phyloP scores from a whole-genome alignment of 2,329 filamentous ascomycete species.

The Colletotrichum sp. region DNA sequence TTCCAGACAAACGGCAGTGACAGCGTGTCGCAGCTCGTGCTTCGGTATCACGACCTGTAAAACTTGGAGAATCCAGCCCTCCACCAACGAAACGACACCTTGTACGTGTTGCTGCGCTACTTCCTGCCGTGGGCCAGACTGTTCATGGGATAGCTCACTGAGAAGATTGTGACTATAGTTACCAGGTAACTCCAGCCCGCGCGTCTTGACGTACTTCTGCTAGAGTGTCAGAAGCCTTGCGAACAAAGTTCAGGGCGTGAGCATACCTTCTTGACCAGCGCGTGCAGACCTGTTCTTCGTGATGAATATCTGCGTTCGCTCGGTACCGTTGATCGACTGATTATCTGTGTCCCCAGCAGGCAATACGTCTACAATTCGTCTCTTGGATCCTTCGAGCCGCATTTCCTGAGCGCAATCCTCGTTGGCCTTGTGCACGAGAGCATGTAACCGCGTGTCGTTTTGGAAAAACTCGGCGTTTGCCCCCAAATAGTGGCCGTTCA shows the following conservation, averaged over 20 bases:
- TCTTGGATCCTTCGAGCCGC: constrained; percentile 42
- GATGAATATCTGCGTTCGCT: constrained; percentile 20
- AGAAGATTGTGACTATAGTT: constrained; percentile 66
- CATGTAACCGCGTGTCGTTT: constrained; percentile 53
- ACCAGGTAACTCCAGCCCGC: constrained; percentile 57
- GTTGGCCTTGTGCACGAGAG: constrained; percentile 56
- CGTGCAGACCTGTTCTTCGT: not conserved
- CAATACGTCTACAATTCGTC: constrained; percentile 30
- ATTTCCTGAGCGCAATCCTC: constrained; percentile 51
- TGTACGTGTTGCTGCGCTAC: not conserved
- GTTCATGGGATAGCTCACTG: constrained; percentile 63
- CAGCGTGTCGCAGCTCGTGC: not conserved
- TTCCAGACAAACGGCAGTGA: not conserved
- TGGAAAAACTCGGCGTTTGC: constrained; percentile 53
- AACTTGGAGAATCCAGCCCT: not conserved
- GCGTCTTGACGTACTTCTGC: not conserved
- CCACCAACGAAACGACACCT: not conserved
- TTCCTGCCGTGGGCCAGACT: constrained; percentile 57
- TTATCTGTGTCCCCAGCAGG: not conserved
- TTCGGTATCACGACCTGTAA: not conserved
- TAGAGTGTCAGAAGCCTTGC: no score
- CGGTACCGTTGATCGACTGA: not conserved
- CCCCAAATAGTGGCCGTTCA: constrained; percentile 52
- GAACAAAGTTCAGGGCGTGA: no score
- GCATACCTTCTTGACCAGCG: not conserved